Conservation (phyloP, 2,329 filamentous ascomycete species). For the Knufia fluminis region DNA sequence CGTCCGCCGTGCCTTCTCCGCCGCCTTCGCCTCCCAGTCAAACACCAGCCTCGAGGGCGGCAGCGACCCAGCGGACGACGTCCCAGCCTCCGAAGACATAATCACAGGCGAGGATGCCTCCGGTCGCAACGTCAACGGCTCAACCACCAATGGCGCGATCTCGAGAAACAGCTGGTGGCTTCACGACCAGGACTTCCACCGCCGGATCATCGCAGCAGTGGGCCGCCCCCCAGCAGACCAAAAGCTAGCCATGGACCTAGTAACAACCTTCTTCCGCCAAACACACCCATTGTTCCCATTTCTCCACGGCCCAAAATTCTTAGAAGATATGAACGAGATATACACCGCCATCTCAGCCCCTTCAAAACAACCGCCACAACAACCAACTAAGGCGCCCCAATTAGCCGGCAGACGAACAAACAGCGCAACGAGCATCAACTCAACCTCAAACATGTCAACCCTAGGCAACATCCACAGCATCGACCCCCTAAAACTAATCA, state of each 20-base stretch:
- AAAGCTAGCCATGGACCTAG: conserved; percentile 32
- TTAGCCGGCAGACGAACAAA: background rate
- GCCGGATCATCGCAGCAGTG: conserved; percentile 24
- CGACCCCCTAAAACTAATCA: conserved; percentile 29
- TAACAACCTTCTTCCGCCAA: conserved; percentile 42
- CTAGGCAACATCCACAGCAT: conserved; percentile 10
- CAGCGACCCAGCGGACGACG: conserved; percentile 13
- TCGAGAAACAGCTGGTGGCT: background rate
- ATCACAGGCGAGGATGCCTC: conserved; percentile 23
- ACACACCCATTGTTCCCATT: conserved; percentile 48
- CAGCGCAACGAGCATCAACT: background rate
- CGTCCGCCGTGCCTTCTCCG: conserved; percentile 43
- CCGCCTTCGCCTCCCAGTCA: conserved; percentile 23
- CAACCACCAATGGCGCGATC: conserved; percentile 14
- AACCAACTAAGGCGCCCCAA: conserved; percentile 11
- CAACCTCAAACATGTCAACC: background rate
- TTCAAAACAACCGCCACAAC: conserved; percentile 26
- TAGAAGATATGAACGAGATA: conserved; percentile 40
- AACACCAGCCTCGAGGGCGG: conserved; percentile 7
- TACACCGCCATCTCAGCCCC: conserved; percentile 18
- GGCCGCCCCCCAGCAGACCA: conserved; percentile 20
- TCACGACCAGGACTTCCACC: conserved; percentile 21
- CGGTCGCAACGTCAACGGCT: conserved; percentile 22
- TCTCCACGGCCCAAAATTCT: conserved; percentile 41
- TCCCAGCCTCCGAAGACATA: conserved; percentile 24